These are phyloP conservation scores for Chondrostereum purpureum DNA, from an alignment of 1,284 basidiomycete genomes.

Conservation along the genomic window DNA sequence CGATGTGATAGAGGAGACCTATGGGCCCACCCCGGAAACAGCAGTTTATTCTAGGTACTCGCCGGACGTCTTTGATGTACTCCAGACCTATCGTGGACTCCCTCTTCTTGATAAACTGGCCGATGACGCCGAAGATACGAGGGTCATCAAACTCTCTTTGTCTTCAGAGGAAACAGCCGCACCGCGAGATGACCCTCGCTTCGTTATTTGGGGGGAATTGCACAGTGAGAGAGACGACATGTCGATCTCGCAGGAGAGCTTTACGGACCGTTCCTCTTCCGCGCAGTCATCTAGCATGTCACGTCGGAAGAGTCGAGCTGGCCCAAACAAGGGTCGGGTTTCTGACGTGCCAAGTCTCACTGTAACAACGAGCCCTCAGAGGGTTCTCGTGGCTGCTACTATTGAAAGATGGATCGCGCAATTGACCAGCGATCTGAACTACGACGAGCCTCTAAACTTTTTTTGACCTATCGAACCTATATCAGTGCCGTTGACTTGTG, in stretches of 20 bases:
- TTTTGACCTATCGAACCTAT: conserved; percentile 83
- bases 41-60: conserved; percentile 57
- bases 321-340: conserved; percentile 8
- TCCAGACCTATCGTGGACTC: conserved; percentile 74
- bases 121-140: conserved; percentile 34
- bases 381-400: conserved; percentile 73
- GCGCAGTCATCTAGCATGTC: conserved; percentile 29
- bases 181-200: conserved; percentile 78
- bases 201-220: conserved; percentile 81
- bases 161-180: conserved; percentile 57
- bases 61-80: conserved; percentile 69
- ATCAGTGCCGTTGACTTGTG: conserved; percentile 70
- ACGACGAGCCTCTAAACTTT: conserved; percentile 79
- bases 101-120: conserved; percentile 39
- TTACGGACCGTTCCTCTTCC: conserved; percentile 38
- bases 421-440: conserved; percentile 75
- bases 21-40: conserved; percentile 32
- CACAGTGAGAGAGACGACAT: conserved; percentile 39
- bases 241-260: conserved; percentile 44
- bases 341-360: background rate
- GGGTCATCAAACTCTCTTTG: conserved; percentile 60
- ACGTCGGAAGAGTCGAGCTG: conserved; percentile 23
- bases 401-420: conserved; percentile 90
- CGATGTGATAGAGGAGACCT: conserved; percentile 21
- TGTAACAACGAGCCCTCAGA: conserved; percentile 20